Evolutionary conservation across 1,284 basidiomycete genomes (phyloP).

Genomic region (Farysia itapuensis): DNA sequence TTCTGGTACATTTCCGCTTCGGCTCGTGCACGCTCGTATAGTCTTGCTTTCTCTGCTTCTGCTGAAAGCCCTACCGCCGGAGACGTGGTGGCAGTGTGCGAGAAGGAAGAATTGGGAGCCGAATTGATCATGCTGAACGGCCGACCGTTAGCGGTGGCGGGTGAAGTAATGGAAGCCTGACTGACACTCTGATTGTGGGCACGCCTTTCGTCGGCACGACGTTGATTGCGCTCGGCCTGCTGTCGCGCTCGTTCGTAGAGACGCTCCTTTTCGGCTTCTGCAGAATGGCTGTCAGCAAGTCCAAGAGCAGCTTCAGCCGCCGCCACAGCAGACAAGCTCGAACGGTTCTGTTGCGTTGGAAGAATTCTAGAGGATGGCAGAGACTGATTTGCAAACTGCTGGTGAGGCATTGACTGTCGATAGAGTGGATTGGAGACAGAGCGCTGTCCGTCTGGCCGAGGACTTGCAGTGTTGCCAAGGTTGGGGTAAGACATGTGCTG

Average conservation of each 20-base stretch:
- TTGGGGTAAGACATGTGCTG: background rate
- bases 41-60: slow-evolving; percentile 42
- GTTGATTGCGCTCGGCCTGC: slow-evolving; percentile 51
- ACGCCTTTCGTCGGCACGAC: slow-evolving; percentile 38
- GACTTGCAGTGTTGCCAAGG: slow-evolving; percentile 5
- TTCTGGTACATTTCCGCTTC: slow-evolving; percentile 49
- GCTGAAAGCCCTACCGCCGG: slow-evolving; percentile 12
- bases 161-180: slow-evolving; percentile 1
- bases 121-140: slow-evolving; percentile 27
- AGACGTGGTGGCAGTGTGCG: background rate
- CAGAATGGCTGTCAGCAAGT: slow-evolving; percentile 28
- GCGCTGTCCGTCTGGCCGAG: background rate
- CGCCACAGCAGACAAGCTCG: background rate
- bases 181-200: slow-evolving; percentile 5
- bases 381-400: background rate
- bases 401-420: background rate
- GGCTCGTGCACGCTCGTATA: slow-evolving; percentile 45
- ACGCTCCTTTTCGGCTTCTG: slow-evolving; percentile 50
- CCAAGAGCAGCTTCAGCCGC: background rate
- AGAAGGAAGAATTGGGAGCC: slow-evolving; percentile 1
- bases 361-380: no score
- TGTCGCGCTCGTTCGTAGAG: slow-evolving; percentile 52
- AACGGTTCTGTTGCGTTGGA: background rate
- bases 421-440: slow-evolving; percentile 1
- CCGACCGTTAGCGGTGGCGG: slow-evolving; percentile 8